A percentile compares a stretch with the other conserved stretches of the same genome.
Evolutionary conservation across 2,329 filamentous ascomycete genomes (phyloP).

Genomic region (Gnomoniopsis smithogilvyi): DNA sequence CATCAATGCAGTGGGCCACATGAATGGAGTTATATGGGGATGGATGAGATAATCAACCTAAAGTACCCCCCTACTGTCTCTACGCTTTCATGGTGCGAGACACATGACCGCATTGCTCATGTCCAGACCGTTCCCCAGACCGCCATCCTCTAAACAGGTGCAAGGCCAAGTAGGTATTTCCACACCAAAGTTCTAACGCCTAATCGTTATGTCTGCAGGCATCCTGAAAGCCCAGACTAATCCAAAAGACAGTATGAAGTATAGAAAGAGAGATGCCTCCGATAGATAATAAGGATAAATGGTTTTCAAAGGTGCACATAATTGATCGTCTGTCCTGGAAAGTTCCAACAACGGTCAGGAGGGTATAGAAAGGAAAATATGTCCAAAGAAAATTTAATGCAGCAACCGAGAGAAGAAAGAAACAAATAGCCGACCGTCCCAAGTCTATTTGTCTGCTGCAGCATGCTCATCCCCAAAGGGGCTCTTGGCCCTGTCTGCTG

Average conservation of each 20-base stretch:
- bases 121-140: background rate
- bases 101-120: conserved; percentile 9
- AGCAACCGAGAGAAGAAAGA: no score
- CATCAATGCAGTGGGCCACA: background rate
- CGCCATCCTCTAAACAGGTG: background rate
- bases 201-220: background rate
- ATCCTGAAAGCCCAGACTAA: background rate
- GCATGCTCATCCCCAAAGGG: conserved; percentile 60
- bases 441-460: conserved; percentile 38
- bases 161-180: conserved; percentile 6
- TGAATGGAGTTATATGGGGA: background rate
- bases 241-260: conserved; percentile 7
- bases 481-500: conserved; percentile 35
- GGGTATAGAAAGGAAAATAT: background rate
- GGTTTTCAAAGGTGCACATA: background rate
- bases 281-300: background rate
- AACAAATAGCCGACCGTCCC: background rate
- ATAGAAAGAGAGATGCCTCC: background rate
- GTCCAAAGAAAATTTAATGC: background rate
- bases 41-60: background rate
- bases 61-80: background rate
- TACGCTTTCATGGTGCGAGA: background rate
- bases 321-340: background rate
- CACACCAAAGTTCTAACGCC: conserved; percentile 7
- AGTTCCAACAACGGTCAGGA: background rate